Conservation (phyloP, 345 rosid species). For the Salix koriyanagi region DNA sequence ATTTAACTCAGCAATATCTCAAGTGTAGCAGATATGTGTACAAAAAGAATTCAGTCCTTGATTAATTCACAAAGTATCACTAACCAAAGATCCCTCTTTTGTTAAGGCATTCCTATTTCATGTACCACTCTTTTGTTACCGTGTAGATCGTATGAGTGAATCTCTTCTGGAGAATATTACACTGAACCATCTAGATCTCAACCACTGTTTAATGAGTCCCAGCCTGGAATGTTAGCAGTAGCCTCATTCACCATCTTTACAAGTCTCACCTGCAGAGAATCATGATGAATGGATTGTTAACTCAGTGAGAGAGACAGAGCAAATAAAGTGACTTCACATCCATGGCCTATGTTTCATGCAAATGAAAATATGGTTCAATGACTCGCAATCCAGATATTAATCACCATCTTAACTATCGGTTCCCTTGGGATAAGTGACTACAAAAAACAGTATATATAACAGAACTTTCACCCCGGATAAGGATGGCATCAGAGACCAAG, state of each 20-base stretch:
- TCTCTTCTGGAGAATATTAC: not conserved
- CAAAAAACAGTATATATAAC: not conserved
- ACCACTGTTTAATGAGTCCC: slow-evolving; percentile 37
- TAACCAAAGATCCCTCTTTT: slow-evolving; percentile 3
- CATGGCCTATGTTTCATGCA: not conserved
- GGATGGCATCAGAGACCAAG: not conserved
- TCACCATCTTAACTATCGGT: not conserved
- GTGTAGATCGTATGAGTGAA: slow-evolving; percentile 9
- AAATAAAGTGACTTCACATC: not conserved
- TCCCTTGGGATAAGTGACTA: not conserved
- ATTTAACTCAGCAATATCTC: slow-evolving; percentile 6
- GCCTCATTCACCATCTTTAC: slow-evolving; percentile 72
- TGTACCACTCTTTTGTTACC: slow-evolving; percentile 22
- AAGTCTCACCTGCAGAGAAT: slow-evolving; percentile 46
- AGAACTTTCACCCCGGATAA: not conserved
- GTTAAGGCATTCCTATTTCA: slow-evolving; percentile 4
- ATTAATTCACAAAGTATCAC: not conserved
- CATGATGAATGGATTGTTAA: not conserved
- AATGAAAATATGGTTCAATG: not conserved
- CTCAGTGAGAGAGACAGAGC: not conserved
- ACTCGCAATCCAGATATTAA: not conserved
- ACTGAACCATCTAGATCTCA: slow-evolving; percentile 19
- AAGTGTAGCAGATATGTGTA: slow-evolving; percentile 9
- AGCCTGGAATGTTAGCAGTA: slow-evolving; percentile 61
- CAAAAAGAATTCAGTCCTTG: slow-evolving; percentile 14